phyloP scores from a whole-genome alignment of 768 basidiomycete genomes.

The Phylloporus scabripes region DNA sequence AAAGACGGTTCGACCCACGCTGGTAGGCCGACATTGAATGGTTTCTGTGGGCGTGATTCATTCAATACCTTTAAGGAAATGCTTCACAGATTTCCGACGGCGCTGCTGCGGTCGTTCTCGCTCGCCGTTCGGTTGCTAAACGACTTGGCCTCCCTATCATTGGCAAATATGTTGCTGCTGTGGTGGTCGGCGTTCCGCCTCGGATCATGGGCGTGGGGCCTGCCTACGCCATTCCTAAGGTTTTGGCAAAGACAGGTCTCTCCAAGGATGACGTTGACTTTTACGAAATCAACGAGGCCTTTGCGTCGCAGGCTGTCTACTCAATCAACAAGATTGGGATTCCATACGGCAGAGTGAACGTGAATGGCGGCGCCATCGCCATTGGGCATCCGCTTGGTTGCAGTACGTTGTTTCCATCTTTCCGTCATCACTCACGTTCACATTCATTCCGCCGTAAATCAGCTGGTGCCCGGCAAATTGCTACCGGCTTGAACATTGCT shows the following conservation, averaged over 20 bases:
- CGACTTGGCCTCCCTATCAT: conserved; percentile 80
- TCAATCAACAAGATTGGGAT: conserved; percentile 64
- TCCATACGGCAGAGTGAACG: conserved; percentile 74
- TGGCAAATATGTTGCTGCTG: conserved; percentile 75
- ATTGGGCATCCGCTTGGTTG: conserved; percentile 85
- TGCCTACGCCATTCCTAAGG: conserved; percentile 78
- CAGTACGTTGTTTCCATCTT: conserved; percentile 45
- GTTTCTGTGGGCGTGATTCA: not conserved
- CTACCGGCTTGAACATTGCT: conserved; percentile 76
- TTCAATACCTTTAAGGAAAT: conserved; percentile 43
- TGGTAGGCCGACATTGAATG: conserved; percentile 30
- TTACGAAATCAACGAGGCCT: conserved; percentile 91
- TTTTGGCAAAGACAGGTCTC: conserved; percentile 63
- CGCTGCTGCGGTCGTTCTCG: conserved; percentile 82
- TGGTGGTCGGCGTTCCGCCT: conserved; percentile 75
- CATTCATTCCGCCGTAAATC: conserved; percentile 4
- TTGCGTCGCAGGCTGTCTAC: conserved; percentile 79
- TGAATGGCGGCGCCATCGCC: conserved; percentile 85
- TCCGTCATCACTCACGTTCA: not conserved
- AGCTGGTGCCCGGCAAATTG: conserved; percentile 85
- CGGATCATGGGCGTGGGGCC: conserved; percentile 92
- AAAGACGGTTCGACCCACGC: conserved; percentile 76
- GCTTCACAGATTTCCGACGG: conserved; percentile 91
- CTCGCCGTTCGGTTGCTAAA: conserved; percentile 74
- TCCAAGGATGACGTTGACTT: conserved; percentile 74